These are phyloP conservation scores for Candida ponderosae DNA, from an alignment of 805 yeast species.

Conservation along the genomic window DNA sequence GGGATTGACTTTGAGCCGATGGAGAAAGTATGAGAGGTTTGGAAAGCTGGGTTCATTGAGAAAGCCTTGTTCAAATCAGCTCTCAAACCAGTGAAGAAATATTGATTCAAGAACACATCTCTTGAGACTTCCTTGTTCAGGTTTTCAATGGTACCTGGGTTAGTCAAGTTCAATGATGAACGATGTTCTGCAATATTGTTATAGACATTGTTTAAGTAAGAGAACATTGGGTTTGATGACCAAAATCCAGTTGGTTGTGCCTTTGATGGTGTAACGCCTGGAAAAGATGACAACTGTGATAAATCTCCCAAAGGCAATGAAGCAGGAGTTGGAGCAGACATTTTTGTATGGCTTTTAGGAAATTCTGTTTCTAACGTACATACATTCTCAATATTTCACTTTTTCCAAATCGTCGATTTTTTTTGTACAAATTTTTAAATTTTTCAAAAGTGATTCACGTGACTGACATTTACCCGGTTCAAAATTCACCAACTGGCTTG, in stretches of 20 bases:
- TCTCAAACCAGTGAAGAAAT: constrained; percentile 89
- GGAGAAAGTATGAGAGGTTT: constrained; percentile 88
- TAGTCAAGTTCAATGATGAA: constrained; percentile 68
- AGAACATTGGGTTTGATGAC: constrained; percentile 78
- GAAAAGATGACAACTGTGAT: constrained; percentile 54
- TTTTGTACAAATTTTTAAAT: not conserved
- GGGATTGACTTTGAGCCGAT: constrained; percentile 82
- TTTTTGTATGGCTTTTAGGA: constrained; percentile 1
- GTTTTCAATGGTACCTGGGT: constrained; percentile 95
- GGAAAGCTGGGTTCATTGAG: constrained; percentile 89
- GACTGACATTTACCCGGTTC: not conserved
- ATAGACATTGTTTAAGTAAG: constrained; percentile 71
- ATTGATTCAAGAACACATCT: constrained; percentile 86
- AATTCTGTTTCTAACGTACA: too few relatives aligned
- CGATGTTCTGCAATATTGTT: constrained; percentile 70
- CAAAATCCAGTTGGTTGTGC: constrained; percentile 54
- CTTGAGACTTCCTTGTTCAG: constrained; percentile 87
- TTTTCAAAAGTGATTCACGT: not conserved
- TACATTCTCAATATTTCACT: too few relatives aligned
- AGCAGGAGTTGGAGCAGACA: constrained; percentile 31
- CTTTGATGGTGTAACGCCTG: constrained; percentile 46
- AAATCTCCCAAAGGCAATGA: constrained; percentile 53
- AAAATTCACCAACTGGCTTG: too few relatives aligned
- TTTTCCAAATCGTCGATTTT: not conserved
- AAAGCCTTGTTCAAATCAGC: constrained; percentile 95